Evolutionary conservation across 1,139 yeast species (phyloP).

Genomic region (Lodderomyces parapsilosis): DNA sequence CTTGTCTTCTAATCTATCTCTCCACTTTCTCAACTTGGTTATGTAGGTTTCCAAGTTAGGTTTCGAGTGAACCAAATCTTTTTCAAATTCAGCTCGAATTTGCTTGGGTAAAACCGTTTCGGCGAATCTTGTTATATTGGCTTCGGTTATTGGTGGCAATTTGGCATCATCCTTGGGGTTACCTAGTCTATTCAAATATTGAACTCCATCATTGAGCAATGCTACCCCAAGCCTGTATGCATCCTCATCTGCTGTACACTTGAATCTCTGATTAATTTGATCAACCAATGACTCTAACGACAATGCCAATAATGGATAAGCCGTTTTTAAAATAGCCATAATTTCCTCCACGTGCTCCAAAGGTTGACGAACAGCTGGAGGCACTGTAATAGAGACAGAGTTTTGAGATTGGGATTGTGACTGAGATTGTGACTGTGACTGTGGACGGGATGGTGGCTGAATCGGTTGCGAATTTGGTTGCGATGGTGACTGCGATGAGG

Average conservation of each 20-base stretch:
- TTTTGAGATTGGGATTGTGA: slow-evolving; percentile 6
- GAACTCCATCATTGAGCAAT: slow-evolving; percentile 88
- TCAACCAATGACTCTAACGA: slow-evolving; percentile 94
- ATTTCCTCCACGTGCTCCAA: slow-evolving; percentile 96
- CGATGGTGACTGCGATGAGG: slow-evolving; percentile 13
- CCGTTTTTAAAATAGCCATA: slow-evolving; percentile 92
- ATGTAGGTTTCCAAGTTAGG: slow-evolving; percentile 91
- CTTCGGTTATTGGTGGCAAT: slow-evolving; percentile 89
- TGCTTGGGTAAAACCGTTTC: slow-evolving; percentile 91
- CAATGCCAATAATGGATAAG: slow-evolving; percentile 89
- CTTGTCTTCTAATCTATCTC: slow-evolving; percentile 88
- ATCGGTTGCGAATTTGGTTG: slow-evolving; percentile 10
- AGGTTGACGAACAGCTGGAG: slow-evolving; percentile 54
- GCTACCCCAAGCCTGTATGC: slow-evolving; percentile 94
- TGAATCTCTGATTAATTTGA: slow-evolving; percentile 91
- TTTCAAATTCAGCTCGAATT: slow-evolving; percentile 86
- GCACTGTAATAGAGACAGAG: slow-evolving; percentile 9
- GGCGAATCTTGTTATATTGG: slow-evolving; percentile 85
- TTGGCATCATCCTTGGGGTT: slow-evolving; percentile 87
- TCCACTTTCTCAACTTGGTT: slow-evolving; percentile 82
- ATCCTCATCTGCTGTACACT: slow-evolving; percentile 94
- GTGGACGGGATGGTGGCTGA: slow-evolving; percentile 5
- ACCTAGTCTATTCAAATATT: slow-evolving; percentile 77
- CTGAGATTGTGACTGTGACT: slow-evolving; percentile 1
- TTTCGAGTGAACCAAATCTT: slow-evolving; percentile 82